Base-by-base conservation (phyloP, 495 filamentous ascomycete species). In the Chaetomium cochliodes region DNA sequence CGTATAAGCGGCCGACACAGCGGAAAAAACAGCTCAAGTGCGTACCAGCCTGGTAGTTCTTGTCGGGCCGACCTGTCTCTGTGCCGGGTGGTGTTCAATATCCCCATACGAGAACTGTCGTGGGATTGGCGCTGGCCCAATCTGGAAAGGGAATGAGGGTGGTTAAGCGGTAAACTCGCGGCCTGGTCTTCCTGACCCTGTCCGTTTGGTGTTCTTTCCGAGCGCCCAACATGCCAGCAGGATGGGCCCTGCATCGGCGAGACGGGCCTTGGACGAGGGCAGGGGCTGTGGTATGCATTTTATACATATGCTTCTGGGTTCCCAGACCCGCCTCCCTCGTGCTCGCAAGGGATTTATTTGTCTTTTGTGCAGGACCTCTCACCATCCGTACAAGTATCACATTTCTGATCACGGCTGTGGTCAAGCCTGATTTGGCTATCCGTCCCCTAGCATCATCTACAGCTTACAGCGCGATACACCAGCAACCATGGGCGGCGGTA, bases 401-500 rank as follows among this genome's bases (percentile, higher is more conserved):
- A 2, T 52, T 23, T 52, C 23, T 23, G 22, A 23, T 13, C 49
- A 52, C 23, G 57, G 25, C 25, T 59, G 55, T 33, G 25, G 25
- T 59, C 20, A 44, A 6, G 15, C 18, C 23, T 25, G 23, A 18
- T 13, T 5, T 2, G 23, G 28, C 18, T 12, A 49, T 16, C 55
- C 18, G 39, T 37, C 28, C 4, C 33, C 33, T 37, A 15, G 4
- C 0, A 4, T 5, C 13, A 5, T 42, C 11, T 6, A 58, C 39
- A 59, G 16, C 25, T 20, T 30, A 15, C 42, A n/a, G 5, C 11
- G 2, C 5, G 33, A 59, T 20, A 26, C 54, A 12, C 47, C 39
- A 28, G 73, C 23, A 72, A 78, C 72, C 58, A 80, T 79, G 77
- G 77, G 70, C 53, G 76, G 72, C 70, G 73, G 61, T 65, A 67